Evolutionary conservation across 2,329 filamentous ascomycete species (phyloP), one percentile per base, ranked within the genome.

Genomic region (Massarina eburnea): DNA sequence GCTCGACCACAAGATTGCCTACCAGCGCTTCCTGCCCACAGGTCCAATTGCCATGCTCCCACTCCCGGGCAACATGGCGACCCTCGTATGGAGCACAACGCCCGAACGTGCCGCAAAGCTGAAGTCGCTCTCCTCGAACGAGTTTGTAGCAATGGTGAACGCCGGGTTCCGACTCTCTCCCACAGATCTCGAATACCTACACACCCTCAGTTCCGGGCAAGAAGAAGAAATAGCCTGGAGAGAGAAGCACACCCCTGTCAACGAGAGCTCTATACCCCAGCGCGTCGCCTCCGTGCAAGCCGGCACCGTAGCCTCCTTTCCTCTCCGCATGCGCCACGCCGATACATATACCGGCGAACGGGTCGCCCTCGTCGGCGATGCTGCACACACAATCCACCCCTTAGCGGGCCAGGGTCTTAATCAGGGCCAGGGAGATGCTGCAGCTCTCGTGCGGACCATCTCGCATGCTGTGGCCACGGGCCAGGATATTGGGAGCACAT

Each of bases 381-480:
- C 94, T 1, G 94, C 94, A 7, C 94, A 99, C 68, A 95, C 91
- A 1, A 85, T 96, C 54, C 94, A 99, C 68, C 94, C 94, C 0
- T 84, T 99, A 3, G 94, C 90, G 1, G 94, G 94, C 1, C 94
- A 97, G 71, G 94, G 94, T 1, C 78, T 99, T 12, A 99, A 99
- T 65, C 88, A 95, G 60, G 94, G 94, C 1, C 86, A 97, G 52
- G 91, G 84, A 15, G 94, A 99, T 66, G 88, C 94, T 1, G 85
- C 89, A 59, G 86, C 87, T 42, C 80, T 99, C 0, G 83, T 85
- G 6, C 80, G 79, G 51, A 84, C 84, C 1, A 87, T 99, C 40
- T 83, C 84, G 49, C 85, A 85, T 55, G 88, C 90, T 3, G 85
- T 95, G 15, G 74, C 78, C 34, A 88, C 94, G 52, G 94, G 94